These are phyloP conservation scores for Maudiozyma turicensis DNA, from an alignment of 805 yeast species.

Conservation along the genomic window DNA sequence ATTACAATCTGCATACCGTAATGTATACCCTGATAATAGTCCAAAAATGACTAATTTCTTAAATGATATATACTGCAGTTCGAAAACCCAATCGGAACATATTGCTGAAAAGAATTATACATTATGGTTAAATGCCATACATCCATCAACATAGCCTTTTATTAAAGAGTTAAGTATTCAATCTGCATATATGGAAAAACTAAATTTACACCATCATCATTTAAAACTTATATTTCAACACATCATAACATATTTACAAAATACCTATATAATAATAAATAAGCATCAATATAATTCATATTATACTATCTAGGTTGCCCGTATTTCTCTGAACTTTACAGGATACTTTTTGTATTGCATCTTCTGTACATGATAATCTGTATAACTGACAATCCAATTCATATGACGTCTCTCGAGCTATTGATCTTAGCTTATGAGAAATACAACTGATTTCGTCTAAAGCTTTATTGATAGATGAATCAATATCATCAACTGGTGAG, in stretches of 20 bases:
- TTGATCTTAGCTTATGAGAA: slow-evolving; percentile 56
- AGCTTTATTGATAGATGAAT: slow-evolving; percentile 72
- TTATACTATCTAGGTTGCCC: slow-evolving; percentile 50
- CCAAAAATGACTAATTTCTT: not conserved
- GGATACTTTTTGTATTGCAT: slow-evolving; percentile 74
- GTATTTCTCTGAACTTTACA: slow-evolving; percentile 71
- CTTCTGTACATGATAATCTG: slow-evolving; percentile 65
- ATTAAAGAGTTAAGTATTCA: too few species aligned
- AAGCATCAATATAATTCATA: not conserved
- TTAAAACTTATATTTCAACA: too few species aligned
- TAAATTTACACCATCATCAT: too few species aligned
- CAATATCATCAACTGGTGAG: slow-evolving; percentile 86
- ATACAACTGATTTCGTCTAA: slow-evolving; percentile 65
- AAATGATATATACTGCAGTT: not conserved
- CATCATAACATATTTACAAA: too few species aligned
- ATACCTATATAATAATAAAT: too few species aligned
- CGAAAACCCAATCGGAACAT: slow-evolving; percentile 9
- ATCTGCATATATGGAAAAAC: too few species aligned
- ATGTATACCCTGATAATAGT: not conserved
- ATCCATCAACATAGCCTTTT: not conserved
- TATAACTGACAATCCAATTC: slow-evolving; percentile 73
- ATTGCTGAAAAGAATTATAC: slow-evolving; percentile 24
- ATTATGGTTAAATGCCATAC: slow-evolving; percentile 11
- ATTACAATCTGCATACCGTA: not conserved
- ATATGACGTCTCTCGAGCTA: slow-evolving; percentile 62